phyloP scores from a whole-genome alignment of 306 rosid genomes.

The Delonix regia region DNA sequence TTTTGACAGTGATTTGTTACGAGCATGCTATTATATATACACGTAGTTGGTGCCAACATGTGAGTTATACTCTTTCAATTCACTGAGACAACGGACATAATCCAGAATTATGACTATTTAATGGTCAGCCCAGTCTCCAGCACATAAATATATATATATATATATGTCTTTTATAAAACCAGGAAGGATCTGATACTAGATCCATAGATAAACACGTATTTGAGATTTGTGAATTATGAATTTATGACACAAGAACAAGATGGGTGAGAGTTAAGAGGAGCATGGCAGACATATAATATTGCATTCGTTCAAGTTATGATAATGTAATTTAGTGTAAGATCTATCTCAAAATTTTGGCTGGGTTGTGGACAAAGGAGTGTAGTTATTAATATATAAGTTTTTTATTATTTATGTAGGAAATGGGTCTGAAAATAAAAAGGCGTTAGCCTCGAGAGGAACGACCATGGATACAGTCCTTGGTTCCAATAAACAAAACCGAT shows the following conservation, averaged over 20 bases:
- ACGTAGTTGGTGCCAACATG: background rate
- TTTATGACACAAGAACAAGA: background rate
- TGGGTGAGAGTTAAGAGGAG: conserved; percentile 10
- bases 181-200: background rate
- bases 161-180: background rate
- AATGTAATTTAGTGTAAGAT: conserved; percentile 10
- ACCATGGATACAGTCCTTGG: background rate
- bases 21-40: background rate
- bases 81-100: background rate
- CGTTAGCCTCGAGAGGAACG: background rate
- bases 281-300: background rate
- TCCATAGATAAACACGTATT: background rate
- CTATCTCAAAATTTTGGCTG: background rate
- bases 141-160: background rate
- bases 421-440: background rate
- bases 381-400: background rate
- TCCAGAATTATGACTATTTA: background rate
- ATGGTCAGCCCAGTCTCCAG: background rate
- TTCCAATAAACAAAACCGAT: background rate
- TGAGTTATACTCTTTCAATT: background rate
- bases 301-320: background rate
- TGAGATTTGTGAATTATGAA: background rate
- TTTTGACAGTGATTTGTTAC: background rate
- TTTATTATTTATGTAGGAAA: background rate
- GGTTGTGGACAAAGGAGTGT: background rate